Evolutionary conservation across 2,329 filamentous ascomycete species (phyloP).

Genomic region (Paecilomyces niveus): DNA sequence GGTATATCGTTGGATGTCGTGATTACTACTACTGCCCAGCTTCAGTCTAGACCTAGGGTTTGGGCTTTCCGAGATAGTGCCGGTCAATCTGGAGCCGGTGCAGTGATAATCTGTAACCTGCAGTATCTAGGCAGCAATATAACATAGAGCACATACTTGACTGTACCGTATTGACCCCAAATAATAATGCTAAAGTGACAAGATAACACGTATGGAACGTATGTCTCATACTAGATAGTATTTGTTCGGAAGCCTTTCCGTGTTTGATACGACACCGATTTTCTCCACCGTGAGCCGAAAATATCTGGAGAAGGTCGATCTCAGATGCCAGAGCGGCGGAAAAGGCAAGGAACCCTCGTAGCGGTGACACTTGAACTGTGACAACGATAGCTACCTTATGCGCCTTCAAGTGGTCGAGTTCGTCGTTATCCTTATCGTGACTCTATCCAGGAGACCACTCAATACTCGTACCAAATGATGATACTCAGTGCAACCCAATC

Average conservation of each 20-base stretch:
- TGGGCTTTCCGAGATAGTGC: neutral
- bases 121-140: neutral
- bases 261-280: neutral
- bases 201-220: neutral
- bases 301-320: neutral
- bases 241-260: neutral
- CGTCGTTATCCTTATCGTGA: neutral
- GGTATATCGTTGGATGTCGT: neutral
- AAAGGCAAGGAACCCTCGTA: neutral
- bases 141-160: neutral
- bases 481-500: neutral
- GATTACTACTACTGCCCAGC: neutral
- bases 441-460: too few relatives aligned
- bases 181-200: neutral
- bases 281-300: neutral
- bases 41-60: neutral
- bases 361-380: neutral
- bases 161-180: neutral
- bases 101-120: neutral
- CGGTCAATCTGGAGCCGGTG: neutral
- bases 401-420: neutral
- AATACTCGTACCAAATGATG: neutral
- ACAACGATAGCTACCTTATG: neutral
- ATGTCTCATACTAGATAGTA: neutral
- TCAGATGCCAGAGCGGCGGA: neutral